These are phyloP conservation scores for Plasmodium knowlesi DNA, from an alignment of 169 alveolate genomes.

Conservation along the genomic window DNA sequence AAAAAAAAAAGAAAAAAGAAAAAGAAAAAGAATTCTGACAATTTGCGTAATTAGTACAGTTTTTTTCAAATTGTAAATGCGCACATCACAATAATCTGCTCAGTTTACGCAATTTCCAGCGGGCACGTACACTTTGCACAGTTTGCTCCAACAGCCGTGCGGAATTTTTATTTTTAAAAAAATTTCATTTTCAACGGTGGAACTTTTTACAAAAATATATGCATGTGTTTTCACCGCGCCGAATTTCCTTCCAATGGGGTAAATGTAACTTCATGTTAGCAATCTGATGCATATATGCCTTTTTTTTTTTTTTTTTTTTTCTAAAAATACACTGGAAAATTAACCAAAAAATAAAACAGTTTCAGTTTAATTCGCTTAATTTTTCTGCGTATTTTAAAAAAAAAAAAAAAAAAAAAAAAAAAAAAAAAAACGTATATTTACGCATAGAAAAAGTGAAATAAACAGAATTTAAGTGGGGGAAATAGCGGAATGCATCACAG, in stretches of 20 bases:
- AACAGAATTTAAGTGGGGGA: not conserved
- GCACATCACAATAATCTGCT: not conserved
- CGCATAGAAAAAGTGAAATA: not conserved
- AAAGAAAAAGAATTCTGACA: not conserved
- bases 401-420: constrained; percentile 7
- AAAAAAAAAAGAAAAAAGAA: not conserved
- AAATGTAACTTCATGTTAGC: not conserved
- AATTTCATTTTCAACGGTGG: constrained; percentile 10
- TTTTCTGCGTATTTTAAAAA: constrained; percentile 4
- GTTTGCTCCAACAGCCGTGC: not conserved
- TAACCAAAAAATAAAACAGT: too few species aligned
- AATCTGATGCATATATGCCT: not conserved
- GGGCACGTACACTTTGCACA: not conserved
- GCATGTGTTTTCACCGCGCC: not conserved
- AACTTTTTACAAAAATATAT: constrained; percentile 1
- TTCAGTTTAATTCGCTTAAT: too few species aligned
- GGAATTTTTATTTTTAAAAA: not conserved
- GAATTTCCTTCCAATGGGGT: not conserved
- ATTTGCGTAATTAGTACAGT: not conserved
- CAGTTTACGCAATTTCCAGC: not conserved
- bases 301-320: constrained; percentile 5
- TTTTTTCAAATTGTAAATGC: not conserved
- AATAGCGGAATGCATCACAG: not conserved
- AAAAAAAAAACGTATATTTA: not conserved
- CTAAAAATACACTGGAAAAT: not conserved